Percentiles rank a stretch among this genome's conserved stretches.
These are phyloP conservation scores for Coleophoma eucalyptorum DNA, from an alignment of 2,329 filamentous ascomycete species.

Conservation along the genomic window DNA sequence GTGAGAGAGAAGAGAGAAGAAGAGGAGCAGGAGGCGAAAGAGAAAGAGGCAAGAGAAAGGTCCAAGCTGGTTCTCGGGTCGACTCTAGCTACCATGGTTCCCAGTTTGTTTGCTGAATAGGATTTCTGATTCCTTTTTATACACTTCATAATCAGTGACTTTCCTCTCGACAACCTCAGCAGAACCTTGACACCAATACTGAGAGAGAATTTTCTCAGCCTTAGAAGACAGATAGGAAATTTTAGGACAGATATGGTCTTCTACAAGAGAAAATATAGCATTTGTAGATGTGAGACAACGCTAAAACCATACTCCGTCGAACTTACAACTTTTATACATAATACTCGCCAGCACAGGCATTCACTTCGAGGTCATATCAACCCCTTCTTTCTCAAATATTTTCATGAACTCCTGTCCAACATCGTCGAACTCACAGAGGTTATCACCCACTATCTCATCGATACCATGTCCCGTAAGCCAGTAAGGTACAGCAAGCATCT, in stretches of 20 bases:
- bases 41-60: slow-evolving; percentile 5
- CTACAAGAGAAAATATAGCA: slow-evolving; percentile 18
- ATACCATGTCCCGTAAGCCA: slow-evolving; percentile 26
- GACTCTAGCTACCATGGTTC: slow-evolving; percentile 7
- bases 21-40: slow-evolving; percentile 7
- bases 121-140: slow-evolving; percentile 13
- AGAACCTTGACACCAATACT: slow-evolving; percentile 18
- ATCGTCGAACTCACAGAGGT: slow-evolving; percentile 13
- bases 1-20: slow-evolving; percentile 5
- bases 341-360: slow-evolving; percentile 14
- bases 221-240: slow-evolving; percentile 15
- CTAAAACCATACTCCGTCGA: slow-evolving; percentile 26
- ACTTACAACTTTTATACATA: slow-evolving; percentile 22
- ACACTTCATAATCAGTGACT: slow-evolving; percentile 16
- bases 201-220: slow-evolving; percentile 16
- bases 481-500: slow-evolving; percentile 25
- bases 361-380: slow-evolving; percentile 7
- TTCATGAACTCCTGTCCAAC: slow-evolving; percentile 20
- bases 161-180: slow-evolving; percentile 17
- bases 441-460: slow-evolving; percentile 14
- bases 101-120: slow-evolving; percentile 9
- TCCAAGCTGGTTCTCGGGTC: neutral
- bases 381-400: slow-evolving; percentile 19
- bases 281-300: slow-evolving; percentile 21
- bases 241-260: slow-evolving; percentile 20